Base-by-base conservation (phyloP, 345 rosid genomes). In the Euphorbia pulcherrima region DNA sequence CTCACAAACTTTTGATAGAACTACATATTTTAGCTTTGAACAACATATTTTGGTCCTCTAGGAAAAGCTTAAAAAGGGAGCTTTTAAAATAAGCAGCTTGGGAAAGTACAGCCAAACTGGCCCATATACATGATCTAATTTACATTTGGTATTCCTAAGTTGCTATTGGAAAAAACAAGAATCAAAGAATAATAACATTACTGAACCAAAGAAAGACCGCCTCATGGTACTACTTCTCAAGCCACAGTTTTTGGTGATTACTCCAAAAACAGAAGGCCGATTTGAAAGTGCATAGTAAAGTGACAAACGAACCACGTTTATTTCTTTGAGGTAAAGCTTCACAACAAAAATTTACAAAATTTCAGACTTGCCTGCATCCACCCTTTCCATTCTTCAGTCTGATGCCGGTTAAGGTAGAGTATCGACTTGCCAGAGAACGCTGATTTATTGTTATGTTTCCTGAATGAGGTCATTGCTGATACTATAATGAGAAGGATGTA, bases 341-440 rank as follows among this genome's bases (percentile, higher is more conserved):
- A 27, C n/a, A 9, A 18, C 0, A 61, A 8, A n/a, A 24, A 72
- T 23, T 35, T 12, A 59, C 18, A 48, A 17, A 35, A 44, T 58
- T 57, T 13, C 71, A 76, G 13, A 80, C 90, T 84, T 76, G 84
- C 99, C 99, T 94, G 97, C 99, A 94, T 94, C 97, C 97, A 94
- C 76, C 97, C 97, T 84, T 87, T 94, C 99, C 99, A 94, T 77
- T 94, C 97, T 74, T 90, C 97, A n/a, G 98, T 93, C 74, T 93
- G 96, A 83, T 90, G 92, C 62, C 94, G 84, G 74, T 86, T 89
- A 72, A 94, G 97, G 83, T 89, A 94, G 20, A 81, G 89, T 59
- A 85, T 84, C 63, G 96, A 55, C 72, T 89, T 91, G 71, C 97
- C 97, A 72, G 87, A 80, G 64, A 88, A 83, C 23, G 87, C 78